Base-by-base conservation (phyloP, 1,284 basidiomycete genomes). In the Ceratobasidium sp. region DNA sequence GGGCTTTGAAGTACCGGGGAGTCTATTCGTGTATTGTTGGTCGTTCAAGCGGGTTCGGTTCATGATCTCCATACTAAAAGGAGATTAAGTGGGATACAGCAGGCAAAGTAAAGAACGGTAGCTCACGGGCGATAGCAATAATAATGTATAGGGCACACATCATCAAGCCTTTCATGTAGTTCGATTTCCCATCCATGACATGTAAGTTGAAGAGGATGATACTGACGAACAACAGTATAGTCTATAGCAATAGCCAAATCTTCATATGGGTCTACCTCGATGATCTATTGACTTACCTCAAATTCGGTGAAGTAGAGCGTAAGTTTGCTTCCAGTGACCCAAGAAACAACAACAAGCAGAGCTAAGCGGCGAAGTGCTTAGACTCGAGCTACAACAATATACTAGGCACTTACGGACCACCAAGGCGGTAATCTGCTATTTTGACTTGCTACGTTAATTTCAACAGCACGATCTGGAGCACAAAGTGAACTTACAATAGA, bases 81-180 rank as follows among this genome's bases (percentile, higher is more conserved):
- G 28, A 42, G 20, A 23, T 33, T 13, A 67, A 28, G 60, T 64
- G 49, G 68, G 71, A 53, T 56, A 20, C 40, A 53, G 39, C 39
- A 20, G 28, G 46, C 20, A 28, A 58, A 6, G 58, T 33, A 26
- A 18, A 18, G 2, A n/a, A 68, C 42, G 49, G 51, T 66, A 20
- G 84, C 88, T 82, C 82, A 89, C 87, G 89, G 40, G 89, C 87
- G 63, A 93, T 85, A 10, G 89, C 89, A 81, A 92, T 90, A 81
- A 92, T 89, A 42, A 91, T 83, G 82, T 93, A 93, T 40, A 93
- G 85, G 0, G 90, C 87, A 58, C 93, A 87, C 76, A 90, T 85
- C 92, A 95, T 93, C 40, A 95, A 84, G 55, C 95, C 95, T 86
- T 96, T 95, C 92, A 96, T 93, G 83, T 95, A 96, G 83, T 96